Conservation (phyloP, 75 land plant species). For the Cupressus sempervirens region DNA sequence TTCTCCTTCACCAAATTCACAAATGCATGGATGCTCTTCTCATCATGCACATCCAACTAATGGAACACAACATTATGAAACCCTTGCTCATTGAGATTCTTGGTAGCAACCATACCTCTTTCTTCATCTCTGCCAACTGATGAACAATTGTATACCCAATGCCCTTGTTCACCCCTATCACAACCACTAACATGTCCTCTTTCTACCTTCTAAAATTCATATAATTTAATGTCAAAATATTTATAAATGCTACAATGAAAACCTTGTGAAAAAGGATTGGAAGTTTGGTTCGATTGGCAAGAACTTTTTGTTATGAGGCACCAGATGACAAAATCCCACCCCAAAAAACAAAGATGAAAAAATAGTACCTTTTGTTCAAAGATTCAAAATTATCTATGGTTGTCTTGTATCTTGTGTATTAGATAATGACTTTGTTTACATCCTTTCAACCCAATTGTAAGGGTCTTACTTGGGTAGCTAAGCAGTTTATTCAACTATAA, state of each 20-base stretch:
- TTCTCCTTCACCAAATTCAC: slow-evolving; percentile 31
- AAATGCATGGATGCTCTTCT: slow-evolving; percentile 21
- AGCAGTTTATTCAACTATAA: too few species aligned
- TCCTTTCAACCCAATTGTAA: not conserved
- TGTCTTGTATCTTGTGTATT: not conserved
- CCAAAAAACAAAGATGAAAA: not conserved
- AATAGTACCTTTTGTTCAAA: not conserved
- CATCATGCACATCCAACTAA: slow-evolving; percentile 45
- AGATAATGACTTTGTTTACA: not conserved
- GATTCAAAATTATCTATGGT: not conserved
- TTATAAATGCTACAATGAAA: too few species aligned
- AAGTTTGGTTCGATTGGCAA: too few species aligned
- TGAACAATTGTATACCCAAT: slow-evolving; percentile 47
- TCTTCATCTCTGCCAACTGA: slow-evolving; percentile 49
- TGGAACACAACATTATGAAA: slow-evolving; percentile 35
- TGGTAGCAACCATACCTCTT: slow-evolving; percentile 31
- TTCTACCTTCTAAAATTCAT: not conserved
- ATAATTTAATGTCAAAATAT: not conserved
- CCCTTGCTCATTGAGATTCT: slow-evolving; percentile 23
- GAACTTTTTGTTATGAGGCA: too few species aligned
- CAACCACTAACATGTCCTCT: slow-evolving; percentile 19
- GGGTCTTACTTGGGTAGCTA: too few species aligned
- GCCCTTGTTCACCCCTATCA: slow-evolving; percentile 44
- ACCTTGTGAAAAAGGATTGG: too few species aligned
- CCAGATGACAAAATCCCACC: too few species aligned